Base-by-base conservation (phyloP, 2,329 filamentous ascomycete species). In the Tricladium varicosporioides region DNA sequence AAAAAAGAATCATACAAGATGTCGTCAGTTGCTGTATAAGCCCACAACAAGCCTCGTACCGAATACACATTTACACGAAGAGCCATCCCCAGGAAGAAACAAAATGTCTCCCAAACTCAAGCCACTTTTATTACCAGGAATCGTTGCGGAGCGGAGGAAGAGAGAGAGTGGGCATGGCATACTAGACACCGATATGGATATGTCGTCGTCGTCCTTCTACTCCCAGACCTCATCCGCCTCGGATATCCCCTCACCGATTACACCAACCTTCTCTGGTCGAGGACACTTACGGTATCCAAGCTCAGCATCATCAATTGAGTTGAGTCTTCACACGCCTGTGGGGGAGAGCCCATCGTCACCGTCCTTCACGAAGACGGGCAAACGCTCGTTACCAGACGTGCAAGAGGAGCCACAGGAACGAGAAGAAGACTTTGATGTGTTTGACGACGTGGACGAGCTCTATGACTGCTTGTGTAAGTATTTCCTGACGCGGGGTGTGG, bases 351-450 rank as follows among this genome's bases (percentile, higher is more conserved):
- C 79, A 60, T 86, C 79, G 54, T 87, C 79, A 58, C 86, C 80
- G 57, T 80, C 75, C 51, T 78, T 76, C 54, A 74, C 75, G 60
- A 83, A 85, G 62, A 76, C 82, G 0, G 78, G 80, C 66, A 90
- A 90, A 73, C 80, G 83, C 59, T 81, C 80, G 52, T 78, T 97
- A 60, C 88, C 91, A 14, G 89, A 94, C 67, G 88, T 97, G 16
- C 83, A 92, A 67, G 92, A 97, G 72, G 92, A 96, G 67, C 86
- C 88, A 1, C 74, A 85, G 44, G 88, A 92, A 70, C 82, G 81
- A 53, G 88, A 88, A 18, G 82, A 86, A 27, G 79, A 80, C 53
- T 77, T 78, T 50, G 74, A 80, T 58, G 77, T 79, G 57, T 72
- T 77, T 48, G 66, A 81, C 58, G 75, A 80, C 45, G 74, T 75